Conservation (phyloP, 2,329 filamentous ascomycete species). For the Colletotrichum coccodes region DNA sequence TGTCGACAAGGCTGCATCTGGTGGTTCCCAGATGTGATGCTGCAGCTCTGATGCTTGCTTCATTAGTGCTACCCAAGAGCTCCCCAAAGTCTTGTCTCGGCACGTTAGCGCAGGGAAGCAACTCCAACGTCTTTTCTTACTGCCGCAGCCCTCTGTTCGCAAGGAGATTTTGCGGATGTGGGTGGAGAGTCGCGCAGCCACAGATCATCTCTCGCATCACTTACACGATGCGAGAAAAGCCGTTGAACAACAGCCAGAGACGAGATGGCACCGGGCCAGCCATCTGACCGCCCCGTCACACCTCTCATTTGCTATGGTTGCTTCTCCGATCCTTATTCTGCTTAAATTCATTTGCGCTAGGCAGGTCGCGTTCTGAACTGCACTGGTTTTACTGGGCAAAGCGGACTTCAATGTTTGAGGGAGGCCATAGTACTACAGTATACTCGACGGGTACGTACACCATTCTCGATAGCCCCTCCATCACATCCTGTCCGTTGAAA, state of each 20-base stretch:
- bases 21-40: constrained; percentile 23
- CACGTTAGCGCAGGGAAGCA: constrained; percentile 14
- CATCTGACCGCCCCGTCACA: constrained; percentile 3
- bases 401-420: not conserved
- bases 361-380: constrained; percentile 1
- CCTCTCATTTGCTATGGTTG: not conserved
- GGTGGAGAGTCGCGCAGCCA: constrained; percentile 6
- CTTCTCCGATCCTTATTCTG: not conserved
- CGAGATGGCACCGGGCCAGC: constrained; percentile 7
- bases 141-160: not conserved
- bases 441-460: not conserved
- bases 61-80: constrained; percentile 12
- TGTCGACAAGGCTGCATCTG: constrained; percentile 32
- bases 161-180: constrained; percentile 6
- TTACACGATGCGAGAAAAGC: not conserved
- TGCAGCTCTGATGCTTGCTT: constrained; percentile 15
- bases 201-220: not conserved
- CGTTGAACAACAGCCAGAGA: not conserved
- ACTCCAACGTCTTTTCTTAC: not conserved
- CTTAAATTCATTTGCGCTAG: not conserved
- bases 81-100: constrained; percentile 15
- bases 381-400: constrained; percentile 20
- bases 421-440: not conserved
- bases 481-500: constrained; percentile 23
- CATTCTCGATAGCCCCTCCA: not conserved